These are phyloP conservation scores for Apiospora pterosperma DNA, from an alignment of 2,329 filamentous ascomycete genomes.

Conservation along the genomic window DNA sequence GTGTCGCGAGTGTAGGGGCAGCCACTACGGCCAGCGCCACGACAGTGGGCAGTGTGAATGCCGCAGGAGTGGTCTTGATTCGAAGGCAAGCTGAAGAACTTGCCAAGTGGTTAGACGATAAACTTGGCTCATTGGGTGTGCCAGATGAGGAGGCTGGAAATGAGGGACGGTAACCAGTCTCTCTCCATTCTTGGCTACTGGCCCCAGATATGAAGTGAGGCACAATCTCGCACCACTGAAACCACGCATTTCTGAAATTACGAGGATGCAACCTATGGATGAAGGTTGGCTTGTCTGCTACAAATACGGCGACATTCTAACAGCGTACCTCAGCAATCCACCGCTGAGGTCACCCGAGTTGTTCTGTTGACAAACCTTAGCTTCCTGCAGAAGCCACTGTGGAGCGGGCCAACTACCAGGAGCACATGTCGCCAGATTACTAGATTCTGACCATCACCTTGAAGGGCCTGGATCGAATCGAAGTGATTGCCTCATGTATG, in stretches of 20 bases:
- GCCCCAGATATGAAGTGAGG: neutral
- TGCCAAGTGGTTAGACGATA: conserved; percentile 57
- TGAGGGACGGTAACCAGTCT: conserved; percentile 18
- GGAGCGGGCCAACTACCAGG: neutral
- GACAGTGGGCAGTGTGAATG: conserved; percentile 31
- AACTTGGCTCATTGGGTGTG: conserved; percentile 49
- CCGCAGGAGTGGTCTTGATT: conserved; percentile 47
- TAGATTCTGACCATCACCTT: neutral
- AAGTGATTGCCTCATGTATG: neutral
- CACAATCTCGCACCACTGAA: neutral
- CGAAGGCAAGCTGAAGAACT: conserved; percentile 57
- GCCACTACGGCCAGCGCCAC: conserved; percentile 40
- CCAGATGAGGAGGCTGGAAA: conserved; percentile 44
- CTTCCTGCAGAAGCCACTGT: neutral
- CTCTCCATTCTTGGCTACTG: neutral
- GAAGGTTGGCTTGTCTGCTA: neutral
- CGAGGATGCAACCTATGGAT: neutral
- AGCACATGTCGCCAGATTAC: neutral
- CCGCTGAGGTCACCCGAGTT: neutral
- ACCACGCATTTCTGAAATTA: neutral
- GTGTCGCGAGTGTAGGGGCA: conserved; percentile 42
- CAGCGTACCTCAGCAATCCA: neutral
- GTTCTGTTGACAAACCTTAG: neutral
- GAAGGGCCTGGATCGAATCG: neutral
- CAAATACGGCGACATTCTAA: neutral